Conservation (phyloP, 352 stramenopile genomes). For the Phytopythium boreale region DNA sequence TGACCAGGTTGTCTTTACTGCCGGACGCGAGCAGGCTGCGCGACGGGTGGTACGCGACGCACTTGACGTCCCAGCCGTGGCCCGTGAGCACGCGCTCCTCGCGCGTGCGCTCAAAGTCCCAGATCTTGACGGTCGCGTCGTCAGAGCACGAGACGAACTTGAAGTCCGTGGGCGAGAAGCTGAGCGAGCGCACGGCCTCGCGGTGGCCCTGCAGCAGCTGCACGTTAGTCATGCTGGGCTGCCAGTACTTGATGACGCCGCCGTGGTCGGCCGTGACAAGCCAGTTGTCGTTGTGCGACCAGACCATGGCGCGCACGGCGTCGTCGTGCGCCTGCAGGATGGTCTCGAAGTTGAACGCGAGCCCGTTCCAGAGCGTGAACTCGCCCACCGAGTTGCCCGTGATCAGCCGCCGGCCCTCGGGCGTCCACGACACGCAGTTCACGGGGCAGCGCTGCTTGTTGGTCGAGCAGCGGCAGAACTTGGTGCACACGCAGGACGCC, state of each 20-base stretch:
- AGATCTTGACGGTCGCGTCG: conserved; percentile 95
- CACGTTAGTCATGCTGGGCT: conserved; percentile 89
- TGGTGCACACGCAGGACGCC: conserved; percentile 78
- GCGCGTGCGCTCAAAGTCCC: conserved; percentile 87
- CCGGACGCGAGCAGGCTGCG: conserved; percentile 93
- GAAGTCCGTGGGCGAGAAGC: conserved; percentile 95
- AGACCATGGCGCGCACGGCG: conserved; percentile 88
- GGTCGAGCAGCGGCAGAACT: conserved; percentile 86
- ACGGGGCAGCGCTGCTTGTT: conserved; percentile 92
- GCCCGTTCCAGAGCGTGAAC: conserved; percentile 98
- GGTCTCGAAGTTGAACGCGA: conserved; percentile 97
- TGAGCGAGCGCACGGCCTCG: conserved; percentile 93
- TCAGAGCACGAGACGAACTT: conserved; percentile 98
- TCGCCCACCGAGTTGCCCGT: conserved; percentile 96
- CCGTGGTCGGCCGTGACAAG: conserved; percentile 89
- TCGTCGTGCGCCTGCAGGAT: conserved; percentile 93
- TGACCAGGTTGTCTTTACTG: conserved; percentile 97
- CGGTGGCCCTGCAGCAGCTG: conserved; percentile 83
- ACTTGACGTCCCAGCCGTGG: conserved; percentile 98
- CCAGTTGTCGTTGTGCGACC: conserved; percentile 90
- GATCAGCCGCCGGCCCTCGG: conserved; percentile 92
- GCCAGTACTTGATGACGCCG: conserved; percentile 92
- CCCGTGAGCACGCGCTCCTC: conserved; percentile 94
- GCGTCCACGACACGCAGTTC: conserved; percentile 95
- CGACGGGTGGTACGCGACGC: conserved; percentile 94